phyloP scores from a whole-genome alignment of 1,284 basidiomycete species.

The Sanguinoderma infundibulare region DNA sequence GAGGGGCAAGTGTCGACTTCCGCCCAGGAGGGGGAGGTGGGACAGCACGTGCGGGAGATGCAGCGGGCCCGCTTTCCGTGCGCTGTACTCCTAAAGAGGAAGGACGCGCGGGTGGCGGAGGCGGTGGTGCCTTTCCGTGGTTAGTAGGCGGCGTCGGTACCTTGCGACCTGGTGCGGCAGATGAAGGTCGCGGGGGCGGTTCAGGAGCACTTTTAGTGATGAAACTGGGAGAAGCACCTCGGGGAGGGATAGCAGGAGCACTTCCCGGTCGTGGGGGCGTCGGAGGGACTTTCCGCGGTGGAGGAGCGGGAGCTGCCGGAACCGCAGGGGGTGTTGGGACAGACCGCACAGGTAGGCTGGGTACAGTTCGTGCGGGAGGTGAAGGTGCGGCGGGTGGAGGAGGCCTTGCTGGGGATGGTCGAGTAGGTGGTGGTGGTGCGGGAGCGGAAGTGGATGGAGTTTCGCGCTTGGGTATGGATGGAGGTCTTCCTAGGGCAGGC shows the following conservation, averaged over 20 bases:
- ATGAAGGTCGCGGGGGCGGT: constrained; percentile 32
- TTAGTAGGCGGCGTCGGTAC: constrained; percentile 40
- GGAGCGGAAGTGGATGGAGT: constrained; percentile 28
- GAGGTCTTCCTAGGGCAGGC: constrained; percentile 66
- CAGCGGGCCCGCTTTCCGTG: constrained; percentile 32
- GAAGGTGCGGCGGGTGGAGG: constrained; percentile 31
- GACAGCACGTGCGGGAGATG: constrained; percentile 40
- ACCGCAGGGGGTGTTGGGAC: constrained; percentile 34
- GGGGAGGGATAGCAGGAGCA: constrained; percentile 32
- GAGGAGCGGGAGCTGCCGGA: constrained; percentile 39
- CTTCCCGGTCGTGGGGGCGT: constrained; percentile 36
- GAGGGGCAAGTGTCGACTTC: constrained; percentile 23
- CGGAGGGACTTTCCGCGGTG: constrained; percentile 37
- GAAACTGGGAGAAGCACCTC: constrained; percentile 31
- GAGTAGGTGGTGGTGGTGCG: constrained; percentile 40
- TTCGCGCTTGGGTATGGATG: constrained; percentile 63
- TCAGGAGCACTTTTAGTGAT: constrained; percentile 24
- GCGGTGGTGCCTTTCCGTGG: constrained; percentile 35
- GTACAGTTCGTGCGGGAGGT: constrained; percentile 29
- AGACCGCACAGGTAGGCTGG: constrained; percentile 26
- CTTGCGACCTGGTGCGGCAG: constrained; percentile 38
- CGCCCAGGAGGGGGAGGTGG: constrained; percentile 42
- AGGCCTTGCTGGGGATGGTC: constrained; percentile 34
- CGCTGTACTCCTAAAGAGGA: constrained; percentile 27
- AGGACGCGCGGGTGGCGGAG: constrained; percentile 31